Evolutionary conservation across 164 flowering plant species (phyloP), one percentile per base, ranked within the genome.

Genomic region (Vitis labrusca): DNA sequence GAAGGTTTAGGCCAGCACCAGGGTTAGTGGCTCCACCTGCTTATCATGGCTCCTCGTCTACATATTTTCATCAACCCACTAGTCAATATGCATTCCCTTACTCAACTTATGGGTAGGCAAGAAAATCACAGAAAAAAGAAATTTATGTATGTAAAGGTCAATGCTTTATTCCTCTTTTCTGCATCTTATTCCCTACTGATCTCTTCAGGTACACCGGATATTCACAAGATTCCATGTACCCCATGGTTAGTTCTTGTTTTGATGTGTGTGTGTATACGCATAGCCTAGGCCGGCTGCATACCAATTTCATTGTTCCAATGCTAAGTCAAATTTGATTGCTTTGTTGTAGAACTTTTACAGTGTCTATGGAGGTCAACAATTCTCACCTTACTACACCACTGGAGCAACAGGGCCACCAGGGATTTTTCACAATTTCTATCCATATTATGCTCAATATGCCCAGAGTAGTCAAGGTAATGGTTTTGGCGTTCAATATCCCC

Each of bases 361-460:
- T 81, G 74, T 74, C n/a, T 87, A 84, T 78, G 88, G 88, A 9
- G 84, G 83, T 13, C 86, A 85, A 52, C 88, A 84, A 64, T 77
- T 72, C 60, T 78, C 85, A 14, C 89, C 87, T 37, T 84, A 82
- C 78, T 85, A 74, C 59, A n/a, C 81, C 6, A 17, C 83, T 32
- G 83, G 82, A 9, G 77, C 78, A 48, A 59, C 86, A 51, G 82
- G 76, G 37, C 23, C 78, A 50, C 68, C 78, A 0, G 86, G 85
- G 9, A 47, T 78, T 66, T 76, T 70, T 57, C 88, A 79, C 7
- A 84, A 71, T 81, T 62, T 70, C 65, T 84, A 85, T 70, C 91
- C 89, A 30, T 81, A 68, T 62, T 86, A 89, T 71, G 69, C 77
- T 49, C 93, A 85, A 49, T 80, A 82, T 74, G 79, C 79, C 56